phyloP scores from a whole-genome alignment of 2,329 filamentous ascomycete species.

The Hymenoscyphus salicellus region DNA sequence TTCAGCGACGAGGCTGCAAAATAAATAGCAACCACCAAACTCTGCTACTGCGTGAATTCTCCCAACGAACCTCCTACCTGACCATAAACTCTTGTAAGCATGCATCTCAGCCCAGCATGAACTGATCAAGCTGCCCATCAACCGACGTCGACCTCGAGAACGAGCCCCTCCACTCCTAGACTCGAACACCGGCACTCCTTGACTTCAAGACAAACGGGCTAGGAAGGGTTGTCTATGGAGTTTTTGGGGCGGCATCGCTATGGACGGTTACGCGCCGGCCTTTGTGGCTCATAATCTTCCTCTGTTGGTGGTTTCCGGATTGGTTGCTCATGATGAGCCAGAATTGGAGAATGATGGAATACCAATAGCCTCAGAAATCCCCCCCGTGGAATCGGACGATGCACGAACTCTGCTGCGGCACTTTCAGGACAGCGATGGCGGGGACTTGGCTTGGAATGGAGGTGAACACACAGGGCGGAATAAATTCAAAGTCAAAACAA shows the following conservation, averaged over 20 bases:
- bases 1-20: not conserved
- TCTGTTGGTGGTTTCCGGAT: constrained; percentile 76
- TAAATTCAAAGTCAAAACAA: constrained; percentile 67
- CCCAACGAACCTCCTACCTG: not conserved
- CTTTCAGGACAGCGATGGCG: constrained; percentile 64
- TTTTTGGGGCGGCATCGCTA: constrained; percentile 38
- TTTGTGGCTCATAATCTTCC: constrained; percentile 87
- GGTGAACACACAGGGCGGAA: constrained; percentile 47
- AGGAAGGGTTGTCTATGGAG: constrained; percentile 30
- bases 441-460: constrained; percentile 63
- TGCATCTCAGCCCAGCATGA: not conserved
- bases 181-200: not conserved
- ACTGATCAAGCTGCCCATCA: not conserved
- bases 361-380: constrained; percentile 67
- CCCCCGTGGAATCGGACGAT: constrained; percentile 62
- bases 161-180: not conserved
- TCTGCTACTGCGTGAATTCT: too few relatives aligned
- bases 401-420: constrained; percentile 63
- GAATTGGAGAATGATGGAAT: constrained; percentile 42
- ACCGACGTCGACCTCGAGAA: not conserved
- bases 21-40: not conserved
- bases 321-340: constrained; percentile 49
- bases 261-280: constrained; percentile 76
- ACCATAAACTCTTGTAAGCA: not conserved
- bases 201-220: not conserved